Conservation (phyloP, 768 basidiomycete genomes). For the Mycena vitilis region DNA sequence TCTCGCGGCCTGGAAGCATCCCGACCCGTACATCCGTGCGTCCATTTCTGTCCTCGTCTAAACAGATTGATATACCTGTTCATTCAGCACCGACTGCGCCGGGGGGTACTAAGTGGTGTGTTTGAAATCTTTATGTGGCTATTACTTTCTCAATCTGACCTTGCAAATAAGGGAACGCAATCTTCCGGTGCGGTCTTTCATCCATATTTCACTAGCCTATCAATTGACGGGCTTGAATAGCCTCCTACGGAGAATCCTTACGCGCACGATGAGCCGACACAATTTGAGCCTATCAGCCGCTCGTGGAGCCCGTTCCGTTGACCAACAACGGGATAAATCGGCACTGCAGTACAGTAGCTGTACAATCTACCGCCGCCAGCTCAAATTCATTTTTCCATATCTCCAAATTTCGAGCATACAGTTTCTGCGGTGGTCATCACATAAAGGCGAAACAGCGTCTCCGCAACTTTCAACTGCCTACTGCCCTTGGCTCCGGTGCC, state of each 20-base stretch:
- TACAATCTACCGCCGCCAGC: neutral
- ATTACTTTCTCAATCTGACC: conserved; percentile 17
- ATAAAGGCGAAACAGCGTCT: neutral
- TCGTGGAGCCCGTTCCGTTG: conserved; percentile 27
- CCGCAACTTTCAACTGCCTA: neutral
- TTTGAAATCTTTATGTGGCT: neutral
- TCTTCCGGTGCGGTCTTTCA: conserved; percentile 65
- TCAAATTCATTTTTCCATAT: no score
- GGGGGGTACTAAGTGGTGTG: conserved; percentile 97
- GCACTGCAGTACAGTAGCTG: conserved; percentile 6
- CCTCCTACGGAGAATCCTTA: conserved; percentile 58
- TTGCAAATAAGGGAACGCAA: conserved; percentile 76
- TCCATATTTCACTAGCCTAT: neutral
- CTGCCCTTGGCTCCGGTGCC: neutral
- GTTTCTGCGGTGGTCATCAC: neutral
- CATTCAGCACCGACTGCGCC: conserved; percentile 80
- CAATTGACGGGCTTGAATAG: conserved; percentile 40
- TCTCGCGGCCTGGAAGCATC: conserved; percentile 77
- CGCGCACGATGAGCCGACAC: conserved; percentile 49
- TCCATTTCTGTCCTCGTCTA: conserved; percentile 36
- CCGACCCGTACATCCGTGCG: conserved; percentile 94
- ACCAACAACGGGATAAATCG: neutral
- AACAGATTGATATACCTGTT: conserved; percentile 15
- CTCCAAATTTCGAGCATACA: no score
- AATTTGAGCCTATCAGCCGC: conserved; percentile 21